These are phyloP conservation scores for Phalaenopsis hybrid DNA, from an alignment of 116 monocot genomes.

Conservation along the genomic window DNA sequence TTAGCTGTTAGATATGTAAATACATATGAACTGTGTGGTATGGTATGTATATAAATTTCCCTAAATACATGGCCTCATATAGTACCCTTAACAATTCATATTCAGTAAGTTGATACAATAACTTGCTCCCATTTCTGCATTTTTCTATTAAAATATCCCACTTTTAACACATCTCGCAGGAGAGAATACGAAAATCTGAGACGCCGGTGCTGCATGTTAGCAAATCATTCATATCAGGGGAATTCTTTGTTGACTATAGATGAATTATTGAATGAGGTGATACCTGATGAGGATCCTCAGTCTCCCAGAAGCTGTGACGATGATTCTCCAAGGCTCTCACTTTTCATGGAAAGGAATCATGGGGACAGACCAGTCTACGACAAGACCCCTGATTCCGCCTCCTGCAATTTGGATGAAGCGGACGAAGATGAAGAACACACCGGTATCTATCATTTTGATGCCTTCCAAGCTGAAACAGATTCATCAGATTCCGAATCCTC, in stretches of 20 bases:
- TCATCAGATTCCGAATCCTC: conserved; percentile 26
- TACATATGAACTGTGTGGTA: too few species aligned
- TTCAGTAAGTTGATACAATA: neutral
- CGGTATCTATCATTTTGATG: conserved; percentile 15
- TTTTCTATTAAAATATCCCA: neutral
- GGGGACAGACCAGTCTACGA: conserved; percentile 6
- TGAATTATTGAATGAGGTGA: conserved; percentile 10
- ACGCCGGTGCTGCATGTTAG: conserved; percentile 18
- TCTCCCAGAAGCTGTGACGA: conserved; percentile 19
- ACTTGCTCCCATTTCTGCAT: neutral
- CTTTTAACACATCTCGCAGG: conserved; percentile 18
- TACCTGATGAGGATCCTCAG: conserved; percentile 15
- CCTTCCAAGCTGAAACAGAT: conserved; percentile 14
- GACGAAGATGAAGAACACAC: conserved; percentile 18
- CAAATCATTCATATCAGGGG: conserved; percentile 15
- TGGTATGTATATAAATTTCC: too few species aligned
- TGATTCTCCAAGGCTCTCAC: conserved; percentile 9
- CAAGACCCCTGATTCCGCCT: conserved; percentile 8
- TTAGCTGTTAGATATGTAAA: too few species aligned
- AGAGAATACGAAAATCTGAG: conserved; percentile 48
- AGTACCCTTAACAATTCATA: neutral
- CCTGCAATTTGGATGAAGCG: conserved; percentile 13
- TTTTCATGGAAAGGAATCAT: conserved; percentile 6
- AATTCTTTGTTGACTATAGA: conserved; percentile 16
- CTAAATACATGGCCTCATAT: neutral